Conservation (phyloP, 1,284 basidiomycete genomes). For the Cronartium ribicola region DNA sequence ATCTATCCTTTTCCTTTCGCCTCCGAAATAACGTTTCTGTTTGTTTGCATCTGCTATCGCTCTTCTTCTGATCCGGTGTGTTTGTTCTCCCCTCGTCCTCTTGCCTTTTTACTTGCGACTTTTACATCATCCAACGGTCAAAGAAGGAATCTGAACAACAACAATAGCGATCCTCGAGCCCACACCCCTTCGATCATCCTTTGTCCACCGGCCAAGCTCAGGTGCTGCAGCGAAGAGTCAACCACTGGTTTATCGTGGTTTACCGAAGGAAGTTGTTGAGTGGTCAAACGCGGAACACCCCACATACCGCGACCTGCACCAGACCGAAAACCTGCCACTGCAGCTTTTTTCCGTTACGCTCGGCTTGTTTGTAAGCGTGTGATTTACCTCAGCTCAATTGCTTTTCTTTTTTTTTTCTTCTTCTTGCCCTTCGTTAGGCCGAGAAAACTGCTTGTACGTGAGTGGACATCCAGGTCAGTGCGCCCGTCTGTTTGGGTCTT, state of each 20-base stretch:
- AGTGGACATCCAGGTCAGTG: conserved; percentile 2
- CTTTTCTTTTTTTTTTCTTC: background rate
- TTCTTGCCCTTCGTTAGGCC: no score
- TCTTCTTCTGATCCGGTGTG: conserved; percentile 8
- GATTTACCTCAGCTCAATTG: background rate
- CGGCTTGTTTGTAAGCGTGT: background rate
- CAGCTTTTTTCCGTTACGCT: conserved; percentile 1
- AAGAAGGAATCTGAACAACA: background rate
- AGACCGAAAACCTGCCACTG: background rate
- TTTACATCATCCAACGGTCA: conserved; percentile 7
- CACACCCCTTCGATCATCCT: conserved; percentile 1
- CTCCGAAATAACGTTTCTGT: background rate
- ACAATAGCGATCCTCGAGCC: conserved; percentile 4
- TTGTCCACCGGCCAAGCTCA: conserved; percentile 7
- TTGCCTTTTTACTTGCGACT: conserved; percentile 1
- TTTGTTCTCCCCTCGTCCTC: conserved; percentile 3
- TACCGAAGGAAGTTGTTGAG: conserved; percentile 5
- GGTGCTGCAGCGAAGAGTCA: background rate
- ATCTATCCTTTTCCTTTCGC: conserved; percentile 4
- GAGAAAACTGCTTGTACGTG: conserved; percentile 4
- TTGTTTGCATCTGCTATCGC: conserved; percentile 1
- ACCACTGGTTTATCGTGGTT: conserved; percentile 1
- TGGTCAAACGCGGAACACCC: conserved; percentile 11
- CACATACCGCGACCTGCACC: conserved; percentile 3
- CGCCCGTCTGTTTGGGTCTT: conserved; percentile 4